These are phyloP conservation scores for Posidonia oceanica DNA, from an alignment of 116 monocot species.

Conservation along the genomic window DNA sequence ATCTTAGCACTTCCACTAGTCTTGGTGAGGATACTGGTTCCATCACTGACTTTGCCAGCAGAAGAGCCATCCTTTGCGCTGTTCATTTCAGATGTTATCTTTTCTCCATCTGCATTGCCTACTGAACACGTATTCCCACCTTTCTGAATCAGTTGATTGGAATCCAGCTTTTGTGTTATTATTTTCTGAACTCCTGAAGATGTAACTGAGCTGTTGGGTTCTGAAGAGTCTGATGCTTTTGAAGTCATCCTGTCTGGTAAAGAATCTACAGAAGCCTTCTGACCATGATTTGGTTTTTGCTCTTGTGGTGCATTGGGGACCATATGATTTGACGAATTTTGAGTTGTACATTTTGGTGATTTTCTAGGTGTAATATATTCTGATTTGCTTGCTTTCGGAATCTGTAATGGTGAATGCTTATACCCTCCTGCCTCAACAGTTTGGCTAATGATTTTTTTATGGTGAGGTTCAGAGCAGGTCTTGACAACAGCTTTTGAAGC, in stretches of 20 bases:
- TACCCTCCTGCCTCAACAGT: not conserved
- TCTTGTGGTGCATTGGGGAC: constrained; percentile 3
- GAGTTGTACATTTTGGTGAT: constrained; percentile 4
- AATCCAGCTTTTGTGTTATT: not conserved
- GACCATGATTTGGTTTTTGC: constrained; percentile 5
- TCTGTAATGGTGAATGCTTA: constrained; percentile 9
- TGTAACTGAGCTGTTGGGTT: not conserved
- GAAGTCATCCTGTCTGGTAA: not conserved
- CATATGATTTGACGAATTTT: constrained; percentile 3
- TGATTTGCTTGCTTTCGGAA: constrained; percentile 13
- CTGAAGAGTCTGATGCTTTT: not conserved
- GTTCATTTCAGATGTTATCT: constrained; percentile 11
- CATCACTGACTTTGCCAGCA: constrained; percentile 20
- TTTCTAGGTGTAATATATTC: constrained; percentile 10
- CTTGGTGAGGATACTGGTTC: constrained; percentile 26
- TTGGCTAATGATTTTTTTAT: constrained; percentile 8
- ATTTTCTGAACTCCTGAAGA: not conserved
- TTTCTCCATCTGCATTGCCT: constrained; percentile 10
- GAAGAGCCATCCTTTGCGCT: constrained; percentile 12
- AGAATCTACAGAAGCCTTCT: constrained; percentile 7
- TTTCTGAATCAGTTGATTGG: not conserved
- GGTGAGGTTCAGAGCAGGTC: constrained; percentile 7
- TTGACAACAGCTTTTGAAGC: constrained; percentile 15
- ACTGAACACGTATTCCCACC: constrained; percentile 5
- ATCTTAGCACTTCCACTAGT: constrained; percentile 40